Conservation (phyloP, 441 rosid species). For the Bocquillonia castaneifolia region DNA sequence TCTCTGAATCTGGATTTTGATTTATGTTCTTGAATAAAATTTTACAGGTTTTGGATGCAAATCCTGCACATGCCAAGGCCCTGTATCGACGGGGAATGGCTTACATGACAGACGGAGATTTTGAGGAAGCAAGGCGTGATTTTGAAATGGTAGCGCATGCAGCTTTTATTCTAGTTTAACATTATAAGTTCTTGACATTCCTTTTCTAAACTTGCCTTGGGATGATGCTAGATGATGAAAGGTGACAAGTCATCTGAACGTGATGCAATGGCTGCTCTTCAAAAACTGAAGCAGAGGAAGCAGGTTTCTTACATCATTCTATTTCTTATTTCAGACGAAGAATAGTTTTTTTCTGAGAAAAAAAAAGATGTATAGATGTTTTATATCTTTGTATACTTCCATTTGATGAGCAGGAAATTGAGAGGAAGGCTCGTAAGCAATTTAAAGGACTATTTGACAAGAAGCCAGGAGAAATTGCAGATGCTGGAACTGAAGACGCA, state of each 20-base stretch:
- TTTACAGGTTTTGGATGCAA: slow-evolving; percentile 75
- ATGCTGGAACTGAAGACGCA: slow-evolving; percentile 35
- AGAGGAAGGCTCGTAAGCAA: slow-evolving; percentile 70
- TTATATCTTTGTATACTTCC: neutral
- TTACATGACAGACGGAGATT: slow-evolving; percentile 71
- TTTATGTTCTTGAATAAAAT: neutral
- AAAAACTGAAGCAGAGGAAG: slow-evolving; percentile 71
- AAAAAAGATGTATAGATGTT: too few species aligned
- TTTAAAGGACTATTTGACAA: slow-evolving; percentile 91
- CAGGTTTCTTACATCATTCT: slow-evolving; percentile 45
- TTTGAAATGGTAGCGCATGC: slow-evolving; percentile 57
- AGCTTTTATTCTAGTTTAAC: neutral
- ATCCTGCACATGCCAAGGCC: slow-evolving; percentile 79
- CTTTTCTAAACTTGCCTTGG: slow-evolving; percentile 20
- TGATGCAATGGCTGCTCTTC: slow-evolving; percentile 64
- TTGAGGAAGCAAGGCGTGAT: slow-evolving; percentile 76
- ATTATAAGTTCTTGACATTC: neutral
- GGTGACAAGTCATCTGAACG: slow-evolving; percentile 54
- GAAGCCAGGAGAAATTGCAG: slow-evolving; percentile 70
- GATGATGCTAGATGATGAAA: slow-evolving; percentile 51
- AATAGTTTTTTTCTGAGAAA: neutral
- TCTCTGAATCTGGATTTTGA: slow-evolving; percentile 12
- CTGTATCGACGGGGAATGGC: slow-evolving; percentile 98
- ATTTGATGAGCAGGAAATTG: slow-evolving; percentile 51
- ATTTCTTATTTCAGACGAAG: slow-evolving; percentile 9